Conservation (phyloP, 768 basidiomycete genomes). For the Pisolithus albus region DNA sequence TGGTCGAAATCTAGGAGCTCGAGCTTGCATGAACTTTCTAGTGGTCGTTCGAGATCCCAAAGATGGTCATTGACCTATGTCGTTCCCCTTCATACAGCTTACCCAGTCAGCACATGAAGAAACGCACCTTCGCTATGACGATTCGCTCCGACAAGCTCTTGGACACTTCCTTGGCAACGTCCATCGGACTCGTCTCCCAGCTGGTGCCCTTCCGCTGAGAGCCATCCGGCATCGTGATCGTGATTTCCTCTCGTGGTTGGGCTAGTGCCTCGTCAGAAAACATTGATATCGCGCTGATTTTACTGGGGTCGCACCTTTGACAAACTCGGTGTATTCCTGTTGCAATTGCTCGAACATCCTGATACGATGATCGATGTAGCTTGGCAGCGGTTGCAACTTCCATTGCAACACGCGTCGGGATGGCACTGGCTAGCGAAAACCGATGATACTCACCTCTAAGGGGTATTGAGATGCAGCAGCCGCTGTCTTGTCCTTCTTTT, state of each 20-base stretch:
- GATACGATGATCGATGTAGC: slow-evolving; percentile 85
- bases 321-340: slow-evolving; percentile 72
- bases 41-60: slow-evolving; percentile 93
- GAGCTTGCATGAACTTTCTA: slow-evolving; percentile 78
- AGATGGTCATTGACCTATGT: slow-evolving; percentile 72
- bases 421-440: background rate
- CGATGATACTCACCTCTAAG: slow-evolving; percentile 46
- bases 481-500: slow-evolving; percentile 33
- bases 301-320: slow-evolving; percentile 49
- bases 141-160: slow-evolving; percentile 81
- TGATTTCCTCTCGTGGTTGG: slow-evolving; percentile 80
- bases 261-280: slow-evolving; percentile 23
- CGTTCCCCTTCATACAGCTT: slow-evolving; percentile 1
- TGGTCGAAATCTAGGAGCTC: slow-evolving; percentile 90
- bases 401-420: background rate
- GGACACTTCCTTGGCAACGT: slow-evolving; percentile 81
- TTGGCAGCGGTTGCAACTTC: slow-evolving; percentile 76
- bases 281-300: background rate
- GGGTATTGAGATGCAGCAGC: slow-evolving; percentile 41
- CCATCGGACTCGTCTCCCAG: slow-evolving; percentile 94
- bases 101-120: background rate
- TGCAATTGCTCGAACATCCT: slow-evolving; percentile 85
- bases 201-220: slow-evolving; percentile 75
- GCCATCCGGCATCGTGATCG: slow-evolving; percentile 81
- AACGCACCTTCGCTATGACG: slow-evolving; percentile 84